A percentile compares a stretch with the other conserved stretches of the same genome.
These are phyloP conservation scores for Ceratobasidium sp. DNA, from an alignment of 1,284 basidiomycete genomes.

Conservation along the genomic window DNA sequence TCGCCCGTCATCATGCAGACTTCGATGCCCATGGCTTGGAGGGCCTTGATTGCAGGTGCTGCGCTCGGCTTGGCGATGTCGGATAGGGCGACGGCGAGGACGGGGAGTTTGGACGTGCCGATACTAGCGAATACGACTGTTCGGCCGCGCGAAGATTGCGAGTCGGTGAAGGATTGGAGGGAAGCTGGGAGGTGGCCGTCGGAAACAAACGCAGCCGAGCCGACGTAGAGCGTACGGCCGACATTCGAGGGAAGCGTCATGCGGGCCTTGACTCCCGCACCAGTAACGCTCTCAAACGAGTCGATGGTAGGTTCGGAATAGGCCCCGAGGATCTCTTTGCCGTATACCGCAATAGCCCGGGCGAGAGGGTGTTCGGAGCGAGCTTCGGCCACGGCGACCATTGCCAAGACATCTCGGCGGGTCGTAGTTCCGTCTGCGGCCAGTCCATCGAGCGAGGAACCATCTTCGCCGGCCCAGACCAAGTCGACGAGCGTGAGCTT, in stretches of 20 bases:
- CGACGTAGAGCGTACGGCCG: constrained; percentile 65
- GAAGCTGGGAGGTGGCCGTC: constrained; percentile 62
- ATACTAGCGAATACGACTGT: constrained; percentile 83
- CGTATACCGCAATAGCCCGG: constrained; percentile 85
- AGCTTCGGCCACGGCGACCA: constrained; percentile 86
- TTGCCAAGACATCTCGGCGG: constrained; percentile 71
- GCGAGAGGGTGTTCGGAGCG: constrained; percentile 96
- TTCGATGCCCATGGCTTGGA: constrained; percentile 86
- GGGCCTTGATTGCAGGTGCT: constrained; percentile 75
- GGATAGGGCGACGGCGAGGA: constrained; percentile 78
- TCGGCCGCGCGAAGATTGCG: constrained; percentile 73
- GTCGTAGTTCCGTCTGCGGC: constrained; percentile 67
- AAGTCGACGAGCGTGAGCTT: constrained; percentile 76
- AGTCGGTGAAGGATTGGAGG: constrained; percentile 66
- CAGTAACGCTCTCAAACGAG: constrained; percentile 84
- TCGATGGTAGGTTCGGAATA: constrained; percentile 52
- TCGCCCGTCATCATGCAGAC: constrained; percentile 94
- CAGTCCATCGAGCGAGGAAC: constrained; percentile 55
- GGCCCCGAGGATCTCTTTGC: constrained; percentile 65
- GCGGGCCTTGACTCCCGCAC: constrained; percentile 82
- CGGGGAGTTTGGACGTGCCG: constrained; percentile 53
- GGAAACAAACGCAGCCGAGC: constrained; percentile 73
- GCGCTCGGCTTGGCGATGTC: constrained; percentile 87
- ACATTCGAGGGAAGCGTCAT: constrained; percentile 56
- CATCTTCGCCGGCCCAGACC: constrained; percentile 67